These are phyloP conservation scores for Colletotrichum sojae DNA, from an alignment of 2,329 filamentous ascomycete genomes.

Conservation along the genomic window DNA sequence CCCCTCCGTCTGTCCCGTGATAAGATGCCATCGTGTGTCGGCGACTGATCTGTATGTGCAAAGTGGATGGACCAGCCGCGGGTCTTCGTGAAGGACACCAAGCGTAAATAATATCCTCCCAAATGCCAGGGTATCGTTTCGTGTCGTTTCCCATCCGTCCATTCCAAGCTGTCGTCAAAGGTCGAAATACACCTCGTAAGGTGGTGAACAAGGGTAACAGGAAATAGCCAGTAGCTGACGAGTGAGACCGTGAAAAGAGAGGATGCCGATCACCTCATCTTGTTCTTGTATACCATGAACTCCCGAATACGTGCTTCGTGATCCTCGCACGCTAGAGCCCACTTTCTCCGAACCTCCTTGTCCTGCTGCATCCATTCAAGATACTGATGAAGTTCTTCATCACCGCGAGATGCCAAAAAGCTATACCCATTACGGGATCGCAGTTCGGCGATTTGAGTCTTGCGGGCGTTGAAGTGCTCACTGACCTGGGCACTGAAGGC, in stretches of 20 bases:
- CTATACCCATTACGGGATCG: constrained; percentile 58
- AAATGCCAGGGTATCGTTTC: constrained; percentile 38
- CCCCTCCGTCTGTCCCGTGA: constrained; percentile 20
- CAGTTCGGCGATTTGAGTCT: constrained; percentile 56
- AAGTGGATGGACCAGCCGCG: constrained; percentile 20
- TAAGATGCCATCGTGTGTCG: constrained; percentile 9
- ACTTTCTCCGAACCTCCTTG: constrained; percentile 71
- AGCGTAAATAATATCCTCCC: constrained; percentile 31
- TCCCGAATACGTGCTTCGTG: constrained; percentile 73
- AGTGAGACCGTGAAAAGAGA: too few species aligned
- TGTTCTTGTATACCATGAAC: constrained; percentile 65
- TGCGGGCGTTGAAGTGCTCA: constrained; percentile 68
- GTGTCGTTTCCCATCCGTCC: constrained; percentile 33
- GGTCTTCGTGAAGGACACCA: constrained; percentile 31
- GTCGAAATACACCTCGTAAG: constrained; percentile 16
- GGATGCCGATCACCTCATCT: constrained; percentile 53
- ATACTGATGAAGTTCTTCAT: constrained; percentile 70
- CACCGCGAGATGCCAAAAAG: constrained; percentile 60
- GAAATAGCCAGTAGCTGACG: not conserved
- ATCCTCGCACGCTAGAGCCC: constrained; percentile 70
- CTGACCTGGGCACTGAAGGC: constrained; percentile 63
- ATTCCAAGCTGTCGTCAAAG: constrained; percentile 37
- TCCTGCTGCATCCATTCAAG: constrained; percentile 74
- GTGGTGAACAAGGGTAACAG: constrained; percentile 13
- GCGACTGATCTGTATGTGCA: constrained; percentile 31